Evolutionary conservation across 2,329 filamentous ascomycete species (phyloP), one percentile per base, ranked within the genome.

Genomic region (Fusarium sp.): DNA sequence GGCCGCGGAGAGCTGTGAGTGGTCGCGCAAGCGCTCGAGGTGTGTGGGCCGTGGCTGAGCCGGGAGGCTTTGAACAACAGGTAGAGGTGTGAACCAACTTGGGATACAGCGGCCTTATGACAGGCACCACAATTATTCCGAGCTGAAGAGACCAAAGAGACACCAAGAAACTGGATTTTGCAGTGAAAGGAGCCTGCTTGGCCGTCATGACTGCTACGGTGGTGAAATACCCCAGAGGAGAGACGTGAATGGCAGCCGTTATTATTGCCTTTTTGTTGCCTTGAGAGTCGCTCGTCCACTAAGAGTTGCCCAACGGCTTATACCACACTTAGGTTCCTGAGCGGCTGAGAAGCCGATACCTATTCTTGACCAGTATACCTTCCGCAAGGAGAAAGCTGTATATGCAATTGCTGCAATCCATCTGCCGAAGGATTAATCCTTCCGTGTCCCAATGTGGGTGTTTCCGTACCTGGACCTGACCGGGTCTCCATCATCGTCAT

Each of bases 1-100:
- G 55, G 64, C 67, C 60, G 57, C 64, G 66, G 63, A 53, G 66
- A 46, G 53, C 55, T 67, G 50, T 74, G 71, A 73, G 46, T 75
- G 73, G 73, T 47, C 44, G 51, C 66, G 48, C 44, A 75, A 62
- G 60, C 73, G 73, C 73, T 52, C 37, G 56, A 53, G 51, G 52
- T 57, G 62, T 59, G 55, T 59, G 40, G 59, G 54, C 31, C 18
- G 43, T 37, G 27, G 72, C 72, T 73, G 59, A 73, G 72, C 65
- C 34, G 44, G 23, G 43, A 64, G 71, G 71, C 62, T 72, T 72
- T 72, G 68, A 70, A 48, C 27, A 51, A 23, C 23, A 23, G 23
- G 23, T 23, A 23, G 23, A 23, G 23, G 23, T 23, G 52, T 67
- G 53, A 70, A 70, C 69, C 62, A 72, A 70, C 65, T 13, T 41